A percentile compares a stretch with the other conserved stretches of the same genome.
phyloP scores from a whole-genome alignment of 2,329 filamentous ascomycete genomes.

The Trichoderma asperellum region DNA sequence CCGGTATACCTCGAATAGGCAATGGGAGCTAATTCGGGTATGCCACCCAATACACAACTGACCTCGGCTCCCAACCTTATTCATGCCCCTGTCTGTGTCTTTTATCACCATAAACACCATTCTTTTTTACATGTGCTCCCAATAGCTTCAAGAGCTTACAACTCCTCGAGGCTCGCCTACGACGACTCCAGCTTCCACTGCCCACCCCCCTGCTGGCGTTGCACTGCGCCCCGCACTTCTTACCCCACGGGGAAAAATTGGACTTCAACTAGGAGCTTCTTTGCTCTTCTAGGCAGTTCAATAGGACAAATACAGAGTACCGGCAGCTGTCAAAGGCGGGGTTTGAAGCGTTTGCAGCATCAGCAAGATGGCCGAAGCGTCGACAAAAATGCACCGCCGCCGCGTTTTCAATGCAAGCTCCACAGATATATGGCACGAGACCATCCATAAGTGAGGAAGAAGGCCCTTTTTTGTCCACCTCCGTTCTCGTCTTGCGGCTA shows the following conservation, averaged over 20 bases:
- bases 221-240: constrained; percentile 25
- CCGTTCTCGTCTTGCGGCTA: background rate
- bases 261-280: background rate
- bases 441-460: constrained; percentile 5
- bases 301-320: background rate
- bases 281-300: constrained; percentile 25
- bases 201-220: background rate
- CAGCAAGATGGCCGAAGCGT: constrained; percentile 16
- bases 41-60: constrained; percentile 1
- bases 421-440: constrained; percentile 12
- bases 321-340: constrained; percentile 8
- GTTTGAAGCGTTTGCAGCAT: background rate
- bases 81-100: background rate
- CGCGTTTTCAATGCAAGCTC: constrained; percentile 2
- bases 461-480: background rate
- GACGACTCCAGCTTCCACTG: background rate
- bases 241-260: constrained; percentile 28
- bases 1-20: background rate
- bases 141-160: background rate
- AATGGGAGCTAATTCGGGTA: background rate
- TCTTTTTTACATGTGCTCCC: constrained; percentile 22
- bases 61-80: constrained; percentile 22
- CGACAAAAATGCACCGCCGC: background rate
- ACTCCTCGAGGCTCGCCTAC: background rate
- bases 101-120: background rate